These are phyloP conservation scores for Aphanocladium album DNA, from an alignment of 2,329 filamentous ascomycete species.

Conservation along the genomic window DNA sequence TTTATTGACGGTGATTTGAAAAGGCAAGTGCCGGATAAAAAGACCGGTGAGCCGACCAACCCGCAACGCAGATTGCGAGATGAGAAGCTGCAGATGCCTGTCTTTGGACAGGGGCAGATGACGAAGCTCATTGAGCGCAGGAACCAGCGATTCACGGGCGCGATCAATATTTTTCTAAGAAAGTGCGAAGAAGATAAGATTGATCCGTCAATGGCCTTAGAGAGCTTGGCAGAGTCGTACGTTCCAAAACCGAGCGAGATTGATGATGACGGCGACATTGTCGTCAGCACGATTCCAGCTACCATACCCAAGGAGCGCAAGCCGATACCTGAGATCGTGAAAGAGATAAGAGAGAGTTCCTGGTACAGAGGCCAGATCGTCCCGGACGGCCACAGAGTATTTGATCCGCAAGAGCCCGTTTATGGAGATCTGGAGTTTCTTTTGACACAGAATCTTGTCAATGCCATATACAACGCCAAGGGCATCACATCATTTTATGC, in stretches of 20 bases:
- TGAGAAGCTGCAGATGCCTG: constrained; percentile 84
- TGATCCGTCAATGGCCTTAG: constrained; percentile 64
- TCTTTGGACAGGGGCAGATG: constrained; percentile 92
- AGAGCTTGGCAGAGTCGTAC: constrained; percentile 50
- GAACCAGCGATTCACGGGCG: constrained; percentile 74
- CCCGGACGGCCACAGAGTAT: constrained; percentile 84
- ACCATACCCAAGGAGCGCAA: constrained; percentile 77
- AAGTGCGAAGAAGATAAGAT: constrained; percentile 58
- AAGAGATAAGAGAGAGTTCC: constrained; percentile 72
- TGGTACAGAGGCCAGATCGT: constrained; percentile 95
- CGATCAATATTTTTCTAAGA: constrained; percentile 72
- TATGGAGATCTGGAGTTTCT: constrained; percentile 81
- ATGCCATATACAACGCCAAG: constrained; percentile 88
- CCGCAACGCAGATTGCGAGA: constrained; percentile 64
- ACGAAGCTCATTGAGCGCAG: constrained; percentile 81
- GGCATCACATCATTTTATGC: constrained; percentile 82
- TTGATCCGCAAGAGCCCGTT: constrained; percentile 76
- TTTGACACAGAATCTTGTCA: constrained; percentile 88
- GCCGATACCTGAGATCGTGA: constrained; percentile 75
- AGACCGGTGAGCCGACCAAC: constrained; percentile 67
- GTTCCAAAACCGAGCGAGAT: constrained; percentile 56
- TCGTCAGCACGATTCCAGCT: constrained; percentile 51
- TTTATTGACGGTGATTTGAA: constrained; percentile 90
- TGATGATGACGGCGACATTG: constrained; percentile 26
- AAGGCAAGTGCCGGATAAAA: constrained; percentile 65